Base-by-base conservation (phyloP, 23 red algal genomes). In the Agarophyton chilense region DNA sequence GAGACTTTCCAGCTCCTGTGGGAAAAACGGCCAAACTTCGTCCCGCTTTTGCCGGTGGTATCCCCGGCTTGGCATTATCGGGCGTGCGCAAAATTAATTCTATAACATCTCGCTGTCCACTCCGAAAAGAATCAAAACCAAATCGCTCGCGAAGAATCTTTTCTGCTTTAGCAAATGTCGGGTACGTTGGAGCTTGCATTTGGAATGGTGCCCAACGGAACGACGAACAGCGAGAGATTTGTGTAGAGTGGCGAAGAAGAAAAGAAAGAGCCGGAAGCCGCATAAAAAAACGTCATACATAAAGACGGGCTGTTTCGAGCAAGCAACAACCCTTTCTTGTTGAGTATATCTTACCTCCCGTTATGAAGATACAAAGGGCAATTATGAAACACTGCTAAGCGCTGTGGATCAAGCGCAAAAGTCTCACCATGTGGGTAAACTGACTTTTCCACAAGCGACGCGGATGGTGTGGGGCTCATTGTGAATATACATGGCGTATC, bases 1-100 rank as follows among this genome's bases (percentile, higher is more conserved):
- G 94, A 4, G 93, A 96, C 60, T 99, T 99, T 17, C 97, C 97
- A 14, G 81, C 90, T 47, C 93, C 93, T 45, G 97, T 99, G 34
- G 97, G 97, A 56, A 99, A 90, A 35, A 95, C 52, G 32, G 90
- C 90, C 17, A 96, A 21, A 2, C 89, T 82, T 32, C 87, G 89
- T 8, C 79, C 82, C 16, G 45, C 55, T 72, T 55, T 43, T 28
- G 38, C 19, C 1, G 32, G 31, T 44, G 79, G 70, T 33, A 89
- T 66, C n/a, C 32, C 49, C 5, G 70, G 36, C 4, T 11, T 74
- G 42, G 85, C 44, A 35, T 29, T 26, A 10, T 54, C 52, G 21
- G 60, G 41, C 5, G 53, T 76, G n/a, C 47, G 41, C 8, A 93
- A 39, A 16, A 92, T 21, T 44, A 70, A 64, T 60, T 75, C 42